Evolutionary conservation across 169 alveolate species (phyloP).

Genomic region (Eimeria falciformis): DNA sequence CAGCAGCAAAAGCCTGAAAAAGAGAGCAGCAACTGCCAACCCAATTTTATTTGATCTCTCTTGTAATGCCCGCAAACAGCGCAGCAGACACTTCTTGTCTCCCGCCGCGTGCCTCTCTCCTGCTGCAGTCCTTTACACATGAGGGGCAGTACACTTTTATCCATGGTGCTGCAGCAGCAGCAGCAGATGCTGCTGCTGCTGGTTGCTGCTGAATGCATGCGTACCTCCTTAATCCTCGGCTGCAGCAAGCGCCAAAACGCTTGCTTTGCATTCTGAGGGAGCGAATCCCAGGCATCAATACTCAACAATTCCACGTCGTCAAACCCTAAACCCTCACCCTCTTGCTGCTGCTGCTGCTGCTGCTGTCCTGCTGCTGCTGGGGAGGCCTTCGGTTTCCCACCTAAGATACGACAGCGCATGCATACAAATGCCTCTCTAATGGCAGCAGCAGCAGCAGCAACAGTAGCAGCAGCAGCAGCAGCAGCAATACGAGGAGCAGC

Average conservation of each 20-base stretch:
- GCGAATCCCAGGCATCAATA: slow-evolving; percentile 15
- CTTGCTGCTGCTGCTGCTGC: slow-evolving; percentile 20
- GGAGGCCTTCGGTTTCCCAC: not conserved
- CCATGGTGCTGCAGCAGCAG: not conserved
- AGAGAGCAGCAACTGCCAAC: not conserved
- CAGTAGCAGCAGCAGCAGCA: slow-evolving; percentile 3
- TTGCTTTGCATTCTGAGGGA: slow-evolving; percentile 25
- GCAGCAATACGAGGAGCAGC: slow-evolving; percentile 11
- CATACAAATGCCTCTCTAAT: not conserved
- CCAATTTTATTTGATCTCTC: not conserved
- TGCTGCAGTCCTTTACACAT: not conserved
- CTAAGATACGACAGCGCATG: not conserved
- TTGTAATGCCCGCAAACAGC: not conserved
- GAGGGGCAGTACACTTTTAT: not conserved
- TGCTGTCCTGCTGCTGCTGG: not conserved
- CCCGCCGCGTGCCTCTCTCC: not conserved
- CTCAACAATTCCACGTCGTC: not conserved
- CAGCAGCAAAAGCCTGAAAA: slow-evolving; percentile 13
- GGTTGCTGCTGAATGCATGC: slow-evolving; percentile 9
- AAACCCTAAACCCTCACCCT: not conserved
- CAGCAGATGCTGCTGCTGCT: slow-evolving; percentile 23
- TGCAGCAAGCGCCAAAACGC: slow-evolving; percentile 37
- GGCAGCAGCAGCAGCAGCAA: not conserved
- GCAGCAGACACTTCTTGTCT: not conserved
- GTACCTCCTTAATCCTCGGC: not conserved